Base-by-base conservation (phyloP, 2,329 filamentous ascomycete genomes). In the Paecilomyces fulvus region DNA sequence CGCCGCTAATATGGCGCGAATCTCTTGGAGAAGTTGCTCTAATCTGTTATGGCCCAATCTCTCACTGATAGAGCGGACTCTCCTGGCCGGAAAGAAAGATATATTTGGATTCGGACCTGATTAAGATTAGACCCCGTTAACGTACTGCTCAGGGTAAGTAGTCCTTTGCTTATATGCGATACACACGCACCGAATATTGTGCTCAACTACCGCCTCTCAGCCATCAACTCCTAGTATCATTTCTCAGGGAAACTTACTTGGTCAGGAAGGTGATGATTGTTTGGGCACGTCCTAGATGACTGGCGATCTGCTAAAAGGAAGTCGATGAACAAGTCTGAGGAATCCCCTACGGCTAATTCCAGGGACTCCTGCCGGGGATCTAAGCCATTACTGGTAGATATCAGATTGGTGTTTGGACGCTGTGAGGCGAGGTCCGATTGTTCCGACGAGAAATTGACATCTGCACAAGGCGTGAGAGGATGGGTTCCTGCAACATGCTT, bases 71-170 rank as follows among this genome's bases (percentile, higher is more conserved):
- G 55, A 56, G 9, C 30, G 55, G 1, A 56, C 50, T 50, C 55
- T 52, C 14, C 55, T 56, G 25, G 23, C 43, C 11, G 55, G 48
- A 30, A 56, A 56, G 21, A 56, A 56, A n/a, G 55, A 56, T 9
- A 56, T 17, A 20, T 56, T 56, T 14, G 55, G 48, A 23, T 46
- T 56, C 14, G 33, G 55, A 4, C 55, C 48, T 50, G 7, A 50
- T 28, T 28, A 50, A 50, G 48, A 50, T 12, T 43, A 50, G 11
- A 25, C n/a, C 23, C 7, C 5, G 17, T 50, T 12, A 14, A 20
- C 21, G n/a, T 23, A 25, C 9, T 50, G 17, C 10, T n/a, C 21
- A 21, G 14, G 11, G 6, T 50, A 23, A 21, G 11, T 25, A 50
- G 48, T 50, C 14, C 6, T 21, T 50, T 50, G 21, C n/a, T 11